Percentiles rank a stretch among this genome's conserved stretches.
These are phyloP conservation scores for Metschnikowia koreensis DNA, from an alignment of 805 yeast species.

Conservation along the genomic window DNA sequence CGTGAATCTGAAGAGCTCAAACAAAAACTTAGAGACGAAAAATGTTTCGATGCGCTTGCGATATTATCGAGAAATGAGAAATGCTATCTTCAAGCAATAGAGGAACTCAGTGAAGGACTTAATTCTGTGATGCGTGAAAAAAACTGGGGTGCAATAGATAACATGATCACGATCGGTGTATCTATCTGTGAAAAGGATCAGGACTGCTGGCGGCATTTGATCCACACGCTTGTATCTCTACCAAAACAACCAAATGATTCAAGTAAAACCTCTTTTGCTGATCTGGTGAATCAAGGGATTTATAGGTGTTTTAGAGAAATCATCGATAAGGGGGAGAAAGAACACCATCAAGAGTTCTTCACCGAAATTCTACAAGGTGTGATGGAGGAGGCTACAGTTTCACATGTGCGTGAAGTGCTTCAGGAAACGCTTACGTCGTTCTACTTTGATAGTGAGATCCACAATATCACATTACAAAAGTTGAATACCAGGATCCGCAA, in stretches of 20 bases:
- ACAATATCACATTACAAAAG: constrained; percentile 49
- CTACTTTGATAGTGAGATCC: constrained; percentile 58
- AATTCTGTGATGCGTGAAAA: constrained; percentile 17
- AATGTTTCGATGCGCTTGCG: constrained; percentile 32
- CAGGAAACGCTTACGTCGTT: constrained; percentile 64
- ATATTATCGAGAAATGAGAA: constrained; percentile 24
- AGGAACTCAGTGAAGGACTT: constrained; percentile 31
- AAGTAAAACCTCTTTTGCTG: not conserved
- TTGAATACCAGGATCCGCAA: constrained; percentile 55
- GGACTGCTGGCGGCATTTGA: constrained; percentile 29
- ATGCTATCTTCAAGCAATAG: constrained; percentile 30
- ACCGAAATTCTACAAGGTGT: constrained; percentile 12
- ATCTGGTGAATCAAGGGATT: constrained; percentile 27
- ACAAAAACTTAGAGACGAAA: constrained; percentile 20
- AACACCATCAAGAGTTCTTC: constrained; percentile 6
- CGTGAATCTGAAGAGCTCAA: constrained; percentile 1
- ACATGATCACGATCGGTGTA: constrained; percentile 7
- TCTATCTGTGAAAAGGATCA: constrained; percentile 21
- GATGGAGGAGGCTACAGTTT: constrained; percentile 37
- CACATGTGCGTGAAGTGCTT: constrained; percentile 58
- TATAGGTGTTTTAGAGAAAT: constrained; percentile 33
- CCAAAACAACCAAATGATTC: constrained; percentile 8
- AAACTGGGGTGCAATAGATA: not conserved
- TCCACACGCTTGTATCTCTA: constrained; percentile 24
- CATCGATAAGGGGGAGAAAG: constrained; percentile 24